A percentile compares a stretch with the other conserved stretches of the same genome.
Conservation (phyloP, 495 filamentous ascomycete genomes). For the Glutinoglossum americanum region DNA sequence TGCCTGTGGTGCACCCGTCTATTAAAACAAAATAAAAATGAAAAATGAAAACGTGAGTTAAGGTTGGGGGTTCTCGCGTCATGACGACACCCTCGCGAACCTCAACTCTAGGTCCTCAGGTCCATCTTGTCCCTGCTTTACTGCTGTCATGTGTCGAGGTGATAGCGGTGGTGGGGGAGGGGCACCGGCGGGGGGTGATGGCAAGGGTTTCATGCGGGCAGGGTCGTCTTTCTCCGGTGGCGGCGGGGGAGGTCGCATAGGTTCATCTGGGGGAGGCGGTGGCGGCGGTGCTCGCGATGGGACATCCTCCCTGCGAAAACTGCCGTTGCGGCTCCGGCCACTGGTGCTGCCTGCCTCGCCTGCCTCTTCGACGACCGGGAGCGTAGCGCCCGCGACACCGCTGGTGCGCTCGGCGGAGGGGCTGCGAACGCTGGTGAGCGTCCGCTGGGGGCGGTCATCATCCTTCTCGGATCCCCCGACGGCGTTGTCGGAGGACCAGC, state of each 20-base stretch:
- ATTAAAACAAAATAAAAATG: neutral
- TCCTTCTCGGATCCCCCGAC: conserved; percentile 24
- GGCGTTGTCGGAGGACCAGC: conserved; percentile 22
- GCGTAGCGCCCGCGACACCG: conserved; percentile 35
- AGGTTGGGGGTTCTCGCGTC: neutral
- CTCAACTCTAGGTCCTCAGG: neutral
- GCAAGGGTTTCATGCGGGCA: neutral
- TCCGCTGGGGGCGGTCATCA: conserved; percentile 27
- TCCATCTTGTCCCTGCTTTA: neutral
- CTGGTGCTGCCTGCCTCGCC: conserved; percentile 59
- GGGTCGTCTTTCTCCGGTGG: neutral
- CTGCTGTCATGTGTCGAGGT: neutral
- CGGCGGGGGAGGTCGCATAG: neutral
- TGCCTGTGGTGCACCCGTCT: neutral
- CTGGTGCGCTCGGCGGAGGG: conserved; percentile 29
- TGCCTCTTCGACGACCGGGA: conserved; percentile 88
- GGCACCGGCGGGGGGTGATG: neutral
- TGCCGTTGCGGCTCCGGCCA: conserved; percentile 22
- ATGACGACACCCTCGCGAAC: neutral
- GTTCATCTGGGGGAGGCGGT: neutral
- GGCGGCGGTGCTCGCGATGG: neutral
- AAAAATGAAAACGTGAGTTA: neutral
- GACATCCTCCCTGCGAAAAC: neutral
- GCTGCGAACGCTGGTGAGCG: conserved; percentile 28
- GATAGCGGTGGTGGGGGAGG: neutral